Percentiles rank a stretch among this genome's conserved stretches.
These are phyloP conservation scores for Phytopythium litorale DNA, from an alignment of 352 stramenopile species.

Conservation along the genomic window DNA sequence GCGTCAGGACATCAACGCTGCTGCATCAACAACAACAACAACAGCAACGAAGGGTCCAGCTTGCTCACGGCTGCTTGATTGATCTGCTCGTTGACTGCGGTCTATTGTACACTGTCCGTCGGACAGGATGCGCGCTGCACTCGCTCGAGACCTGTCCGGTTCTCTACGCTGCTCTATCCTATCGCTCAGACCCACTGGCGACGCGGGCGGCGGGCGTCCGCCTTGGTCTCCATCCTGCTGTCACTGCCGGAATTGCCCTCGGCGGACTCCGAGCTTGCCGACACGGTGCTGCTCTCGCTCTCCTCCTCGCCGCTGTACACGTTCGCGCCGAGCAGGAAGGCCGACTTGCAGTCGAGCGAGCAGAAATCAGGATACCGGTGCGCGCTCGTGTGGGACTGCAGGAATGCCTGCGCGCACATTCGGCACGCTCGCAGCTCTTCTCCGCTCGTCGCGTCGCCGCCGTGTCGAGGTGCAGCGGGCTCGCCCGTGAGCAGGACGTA, in stretches of 20 bases:
- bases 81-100: background rate
- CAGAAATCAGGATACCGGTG: slow-evolving; percentile 28
- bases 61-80: background rate
- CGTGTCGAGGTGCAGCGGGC: slow-evolving; percentile 16
- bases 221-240: background rate
- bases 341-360: slow-evolving; percentile 41
- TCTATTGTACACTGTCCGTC: background rate
- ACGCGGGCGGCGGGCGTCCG: background rate
- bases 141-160: background rate
- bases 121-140: background rate
- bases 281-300: slow-evolving; percentile 1
- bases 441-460: slow-evolving; percentile 5
- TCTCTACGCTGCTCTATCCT: background rate
- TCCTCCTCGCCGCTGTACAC: background rate
- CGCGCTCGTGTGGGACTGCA: slow-evolving; percentile 20
- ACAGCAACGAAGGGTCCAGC: no score
- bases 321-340: slow-evolving; percentile 21
- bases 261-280: background rate
- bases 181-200: background rate
- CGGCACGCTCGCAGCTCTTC: slow-evolving; percentile 23
- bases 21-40: background rate
- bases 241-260: background rate
- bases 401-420: slow-evolving; percentile 36
- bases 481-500: background rate
- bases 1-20: background rate